Percentiles rank a stretch among this genome's conserved stretches.
Conservation (phyloP, 176 grass and related monocot species). For the Oryza glumipatula region DNA sequence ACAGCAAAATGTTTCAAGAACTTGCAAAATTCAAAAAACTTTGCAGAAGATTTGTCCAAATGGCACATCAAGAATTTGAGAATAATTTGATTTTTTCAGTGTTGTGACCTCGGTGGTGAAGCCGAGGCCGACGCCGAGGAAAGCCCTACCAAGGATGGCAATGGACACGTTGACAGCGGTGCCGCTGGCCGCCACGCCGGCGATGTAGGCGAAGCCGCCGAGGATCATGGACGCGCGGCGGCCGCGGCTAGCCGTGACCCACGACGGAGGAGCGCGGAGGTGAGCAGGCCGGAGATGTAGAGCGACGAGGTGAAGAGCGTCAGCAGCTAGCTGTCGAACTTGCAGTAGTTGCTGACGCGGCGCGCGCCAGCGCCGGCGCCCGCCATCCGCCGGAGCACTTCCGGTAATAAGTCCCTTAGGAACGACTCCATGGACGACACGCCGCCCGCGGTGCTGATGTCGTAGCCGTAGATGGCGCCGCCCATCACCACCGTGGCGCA, state of each 20-base stretch:
- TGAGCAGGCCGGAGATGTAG: constrained; percentile 40
- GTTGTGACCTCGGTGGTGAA: constrained; percentile 52
- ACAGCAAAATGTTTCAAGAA: constrained; percentile 7
- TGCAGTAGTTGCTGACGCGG: constrained; percentile 79
- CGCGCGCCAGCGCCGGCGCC: not conserved
- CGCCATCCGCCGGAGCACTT: constrained; percentile 64
- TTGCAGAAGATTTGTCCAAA: not conserved
- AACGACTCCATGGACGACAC: constrained; percentile 91
- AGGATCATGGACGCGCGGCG: constrained; percentile 42
- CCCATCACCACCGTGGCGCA: too few relatives aligned
- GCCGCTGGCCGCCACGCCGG: not conserved
- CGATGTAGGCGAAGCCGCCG: constrained; percentile 33
- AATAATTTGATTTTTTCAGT: not conserved
- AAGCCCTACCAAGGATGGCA: not conserved
- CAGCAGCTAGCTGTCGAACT: constrained; percentile 73
- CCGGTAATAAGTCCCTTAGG: constrained; percentile 77
- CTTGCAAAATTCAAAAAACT: not conserved
- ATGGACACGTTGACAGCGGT: too few relatives aligned
- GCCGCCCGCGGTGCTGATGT: constrained; percentile 49
- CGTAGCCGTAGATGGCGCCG: too few relatives aligned
- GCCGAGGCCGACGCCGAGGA: constrained; percentile 68
- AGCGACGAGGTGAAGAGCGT: constrained; percentile 88
- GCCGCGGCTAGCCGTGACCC: constrained; percentile 33
- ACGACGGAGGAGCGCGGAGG: constrained; percentile 37
- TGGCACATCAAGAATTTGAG: too few relatives aligned